Evolutionary conservation across 371 early-diverging fungal genomes (phyloP).

Genomic region (Vavraia culicis): DNA sequence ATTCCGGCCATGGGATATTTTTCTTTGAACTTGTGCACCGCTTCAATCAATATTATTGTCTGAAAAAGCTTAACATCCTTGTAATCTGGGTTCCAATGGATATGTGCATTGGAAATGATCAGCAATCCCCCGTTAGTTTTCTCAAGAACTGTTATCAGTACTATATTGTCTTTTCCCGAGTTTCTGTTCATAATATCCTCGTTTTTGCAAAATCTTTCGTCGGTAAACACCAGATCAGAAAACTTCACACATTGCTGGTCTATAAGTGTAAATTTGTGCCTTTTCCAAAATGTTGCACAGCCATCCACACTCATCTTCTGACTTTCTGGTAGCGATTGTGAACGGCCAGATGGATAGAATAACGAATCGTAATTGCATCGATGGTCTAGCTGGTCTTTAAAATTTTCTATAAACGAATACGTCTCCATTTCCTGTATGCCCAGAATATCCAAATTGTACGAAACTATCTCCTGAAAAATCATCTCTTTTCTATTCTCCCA

Average conservation of each 20-base stretch:
- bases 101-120: slow-evolving; percentile 60
- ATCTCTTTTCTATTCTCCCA: slow-evolving; percentile 77
- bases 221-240: slow-evolving; percentile 62
- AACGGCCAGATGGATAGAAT: slow-evolving; percentile 72
- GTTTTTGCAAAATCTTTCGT: slow-evolving; percentile 61
- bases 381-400: slow-evolving; percentile 48
- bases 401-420: slow-evolving; percentile 49
- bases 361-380: slow-evolving; percentile 55
- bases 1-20: slow-evolving; percentile 37
- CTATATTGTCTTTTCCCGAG: slow-evolving; percentile 79
- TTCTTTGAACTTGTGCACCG: slow-evolving; percentile 48
- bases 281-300: slow-evolving; percentile 79
- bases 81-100: slow-evolving; percentile 48
- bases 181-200: slow-evolving; percentile 72
- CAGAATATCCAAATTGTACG: slow-evolving; percentile 67
- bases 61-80: slow-evolving; percentile 90
- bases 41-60: slow-evolving; percentile 73
- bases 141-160: slow-evolving; percentile 60
- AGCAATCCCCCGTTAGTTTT: slow-evolving; percentile 44
- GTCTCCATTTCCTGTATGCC: slow-evolving; percentile 61
- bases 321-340: slow-evolving; percentile 65
- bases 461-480: slow-evolving; percentile 61
- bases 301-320: slow-evolving; percentile 74
- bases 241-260: slow-evolving; percentile 66
- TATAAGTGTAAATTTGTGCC: slow-evolving; percentile 51